Evolutionary conservation across 305 asterid species (phyloP), one percentile per base, ranked within the genome.

Genomic region (Stenogyne calaminthoides): DNA sequence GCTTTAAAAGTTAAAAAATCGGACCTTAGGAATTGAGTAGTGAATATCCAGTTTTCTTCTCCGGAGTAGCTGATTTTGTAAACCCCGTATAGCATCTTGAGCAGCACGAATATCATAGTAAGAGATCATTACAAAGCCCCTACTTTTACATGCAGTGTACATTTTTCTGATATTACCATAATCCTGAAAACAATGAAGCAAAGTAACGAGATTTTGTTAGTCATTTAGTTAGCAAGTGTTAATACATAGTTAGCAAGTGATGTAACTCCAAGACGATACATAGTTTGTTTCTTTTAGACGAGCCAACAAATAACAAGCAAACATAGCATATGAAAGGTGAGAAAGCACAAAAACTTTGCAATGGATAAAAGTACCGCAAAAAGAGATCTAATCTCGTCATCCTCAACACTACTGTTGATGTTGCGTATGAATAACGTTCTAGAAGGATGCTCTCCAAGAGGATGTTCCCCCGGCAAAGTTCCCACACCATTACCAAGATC

Each of bases 371-470:
- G 59, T 84, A 90, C 98, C 97, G 89, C 95, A 80, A 93, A 93
- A 73, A 93, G 88, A 61, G 78, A 61, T 71, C 83, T 83, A 65
- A 92, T 85, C 79, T 93, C 96, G 3, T 91, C 75, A 81, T 93
- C 98, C 83, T 93, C 97, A 7, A 93, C 88, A 64, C 83, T 82
- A 77, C 95, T 91, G 73, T 88, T 91, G 78, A 89, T 93, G 72
- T 93, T 93, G 42, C 96, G 88, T 3, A 93, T 96, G 60, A 91
- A 93, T 64, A 93, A 79, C 5, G 97, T 93, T 73, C 96, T 76
- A 0, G 98, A 91, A 76, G 97, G 97, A 79, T 89, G 96, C 86
- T 93, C 98, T 18, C 98, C 95, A 36, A 82, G 83, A 63, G 98
- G 98, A 80, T 93, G 98, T 85, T 93, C 96, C 40, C 95, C 93